Evolutionary conservation across 768 basidiomycete species (phyloP).

Genomic region (Lentinula guzmanii): DNA sequence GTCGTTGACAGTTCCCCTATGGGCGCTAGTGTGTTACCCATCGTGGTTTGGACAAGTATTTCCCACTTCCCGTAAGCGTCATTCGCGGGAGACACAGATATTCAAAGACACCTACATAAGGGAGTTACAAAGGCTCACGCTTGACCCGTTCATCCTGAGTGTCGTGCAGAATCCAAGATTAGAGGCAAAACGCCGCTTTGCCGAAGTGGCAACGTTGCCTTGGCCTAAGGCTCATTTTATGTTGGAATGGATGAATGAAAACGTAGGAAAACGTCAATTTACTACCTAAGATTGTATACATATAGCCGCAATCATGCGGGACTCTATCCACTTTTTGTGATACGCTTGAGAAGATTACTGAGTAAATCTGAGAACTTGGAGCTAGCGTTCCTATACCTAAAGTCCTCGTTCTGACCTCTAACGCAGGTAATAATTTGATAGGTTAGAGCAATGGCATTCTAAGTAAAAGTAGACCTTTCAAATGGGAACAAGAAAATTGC

Average conservation of each 20-base stretch:
- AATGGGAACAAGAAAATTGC: too few relatives aligned
- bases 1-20: conserved; percentile 14
- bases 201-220: conserved; percentile 13
- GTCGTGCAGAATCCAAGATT: conserved; percentile 17
- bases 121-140: conserved; percentile 15
- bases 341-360: background rate
- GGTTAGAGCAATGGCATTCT: too few relatives aligned
- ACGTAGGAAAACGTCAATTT: background rate
- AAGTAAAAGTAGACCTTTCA: too few relatives aligned
- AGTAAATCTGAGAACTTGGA: too few relatives aligned
- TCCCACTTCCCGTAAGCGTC: background rate
- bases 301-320: too few relatives aligned
- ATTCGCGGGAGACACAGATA: conserved; percentile 10
- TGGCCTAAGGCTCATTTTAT: conserved; percentile 15
- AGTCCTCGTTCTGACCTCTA: too few relatives aligned
- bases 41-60: conserved; percentile 13
- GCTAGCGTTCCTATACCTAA: too few relatives aligned
- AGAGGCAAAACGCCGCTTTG: conserved; percentile 12
- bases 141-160: conserved; percentile 12
- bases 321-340: background rate
- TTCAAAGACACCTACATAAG: conserved; percentile 18
- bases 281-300: background rate
- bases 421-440: too few relatives aligned
- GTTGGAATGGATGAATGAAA: conserved; percentile 9
- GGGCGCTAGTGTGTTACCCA: conserved; percentile 16